Conservation (phyloP, 2,329 filamentous ascomycete genomes). For the Bipolaris victoriae region DNA sequence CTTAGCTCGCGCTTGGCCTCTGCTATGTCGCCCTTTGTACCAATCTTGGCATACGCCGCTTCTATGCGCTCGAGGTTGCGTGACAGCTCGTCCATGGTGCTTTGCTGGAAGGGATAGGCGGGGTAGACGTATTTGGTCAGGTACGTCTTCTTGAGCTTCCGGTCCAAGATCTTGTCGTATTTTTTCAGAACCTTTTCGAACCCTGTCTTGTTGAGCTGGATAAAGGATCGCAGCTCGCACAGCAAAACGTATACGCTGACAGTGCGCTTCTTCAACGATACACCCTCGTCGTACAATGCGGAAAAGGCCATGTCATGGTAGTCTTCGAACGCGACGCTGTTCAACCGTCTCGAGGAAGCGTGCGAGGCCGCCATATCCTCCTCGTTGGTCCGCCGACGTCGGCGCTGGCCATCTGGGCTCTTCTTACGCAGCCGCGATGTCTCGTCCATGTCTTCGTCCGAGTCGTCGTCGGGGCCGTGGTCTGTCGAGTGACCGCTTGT, state of each 20-base stretch:
- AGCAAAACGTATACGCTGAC: slow-evolving; percentile 87
- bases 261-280: slow-evolving; percentile 91
- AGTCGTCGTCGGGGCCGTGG: slow-evolving; percentile 52
- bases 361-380: slow-evolving; percentile 68
- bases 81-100: slow-evolving; percentile 73
- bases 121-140: slow-evolving; percentile 74
- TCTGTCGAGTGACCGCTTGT: slow-evolving; percentile 51
- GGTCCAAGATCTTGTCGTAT: slow-evolving; percentile 94
- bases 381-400: slow-evolving; percentile 27
- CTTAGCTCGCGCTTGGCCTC: slow-evolving; percentile 84
- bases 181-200: slow-evolving; percentile 98
- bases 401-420: slow-evolving; percentile 43
- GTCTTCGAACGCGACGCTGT: slow-evolving; percentile 74
- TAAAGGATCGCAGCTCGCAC: slow-evolving; percentile 94
- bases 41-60: slow-evolving; percentile 76
- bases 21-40: slow-evolving; percentile 78
- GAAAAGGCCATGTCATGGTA: slow-evolving; percentile 77
- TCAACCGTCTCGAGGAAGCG: slow-evolving; percentile 65
- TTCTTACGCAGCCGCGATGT: slow-evolving; percentile 51
- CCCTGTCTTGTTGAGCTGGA: slow-evolving; percentile 94
- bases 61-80: slow-evolving; percentile 78
- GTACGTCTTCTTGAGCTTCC: slow-evolving; percentile 77
- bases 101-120: slow-evolving; percentile 79
- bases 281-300: slow-evolving; percentile 70
- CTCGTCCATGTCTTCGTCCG: slow-evolving; percentile 65